A percentile compares a stretch with the other conserved stretches of the same genome.
Evolutionary conservation across 768 basidiomycete genomes (phyloP).

Genomic region (Tulasnella sp.): DNA sequence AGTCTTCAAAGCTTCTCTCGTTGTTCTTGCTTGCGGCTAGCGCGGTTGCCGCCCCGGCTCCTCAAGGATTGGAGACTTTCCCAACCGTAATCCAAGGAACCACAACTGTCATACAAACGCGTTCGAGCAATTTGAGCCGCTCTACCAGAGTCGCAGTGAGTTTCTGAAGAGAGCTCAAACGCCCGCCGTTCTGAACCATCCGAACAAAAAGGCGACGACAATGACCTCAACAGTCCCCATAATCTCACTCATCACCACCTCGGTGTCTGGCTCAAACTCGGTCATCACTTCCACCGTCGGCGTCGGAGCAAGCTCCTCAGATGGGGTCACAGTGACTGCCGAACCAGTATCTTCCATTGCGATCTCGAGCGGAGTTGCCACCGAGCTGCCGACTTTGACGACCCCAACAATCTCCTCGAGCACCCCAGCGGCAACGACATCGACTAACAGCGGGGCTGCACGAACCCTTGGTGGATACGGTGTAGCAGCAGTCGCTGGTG

Average conservation of each 20-base stretch:
- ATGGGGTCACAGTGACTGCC: not conserved
- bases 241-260: not conserved
- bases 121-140: not conserved
- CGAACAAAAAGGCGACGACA: not conserved
- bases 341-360: not conserved
- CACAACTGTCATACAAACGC: not conserved
- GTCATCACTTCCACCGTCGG: not conserved
- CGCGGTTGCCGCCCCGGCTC: not conserved
- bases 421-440: not conserved
- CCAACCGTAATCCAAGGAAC: not conserved
- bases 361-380: not conserved
- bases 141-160: not conserved
- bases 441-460: not conserved
- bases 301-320: not conserved
- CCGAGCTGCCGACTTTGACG: not conserved
- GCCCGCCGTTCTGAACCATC: not conserved
- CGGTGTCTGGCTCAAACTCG: not conserved
- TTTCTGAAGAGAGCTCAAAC: too few species aligned
- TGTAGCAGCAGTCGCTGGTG: not conserved
- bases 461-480: not conserved
- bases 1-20: not conserved
- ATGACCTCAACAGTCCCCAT: not conserved
- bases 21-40: not conserved
- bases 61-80: not conserved
- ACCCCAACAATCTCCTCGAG: not conserved